These are phyloP conservation scores for Pistacia vera DNA, from an alignment of 345 rosid species.

Conservation along the genomic window DNA sequence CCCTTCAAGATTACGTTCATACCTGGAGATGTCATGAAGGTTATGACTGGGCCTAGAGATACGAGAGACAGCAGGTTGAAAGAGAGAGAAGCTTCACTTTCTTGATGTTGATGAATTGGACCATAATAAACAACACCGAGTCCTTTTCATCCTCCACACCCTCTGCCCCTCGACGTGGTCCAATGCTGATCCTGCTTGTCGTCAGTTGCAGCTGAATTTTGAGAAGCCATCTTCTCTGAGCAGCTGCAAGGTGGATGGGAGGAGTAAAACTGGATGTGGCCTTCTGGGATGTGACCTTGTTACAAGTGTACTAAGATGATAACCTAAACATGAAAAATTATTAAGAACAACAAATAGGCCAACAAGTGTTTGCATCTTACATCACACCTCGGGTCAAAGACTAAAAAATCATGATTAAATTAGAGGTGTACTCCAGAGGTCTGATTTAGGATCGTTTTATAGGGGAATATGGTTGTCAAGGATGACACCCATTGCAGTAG, in stretches of 20 bases:
- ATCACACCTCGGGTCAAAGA: neutral
- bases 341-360: neutral
- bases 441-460: neutral
- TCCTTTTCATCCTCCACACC: conserved; percentile 48
- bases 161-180: conserved; percentile 48
- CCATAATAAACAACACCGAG: conserved; percentile 66
- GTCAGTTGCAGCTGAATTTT: conserved; percentile 48
- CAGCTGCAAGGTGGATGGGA: conserved; percentile 20
- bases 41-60: conserved; percentile 85
- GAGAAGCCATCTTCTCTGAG: conserved; percentile 61
- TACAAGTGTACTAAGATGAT: conserved; percentile 31
- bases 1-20: conserved; percentile 86
- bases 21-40: conserved; percentile 89
- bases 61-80: conserved; percentile 95
- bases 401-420: neutral
- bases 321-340: conserved; percentile 38
- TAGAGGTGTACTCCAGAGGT: neutral
- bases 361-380: neutral
- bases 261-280: conserved; percentile 30
- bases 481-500: neutral
- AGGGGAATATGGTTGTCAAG: neutral
- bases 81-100: conserved; percentile 93
- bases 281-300: conserved; percentile 34
- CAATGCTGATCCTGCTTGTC: conserved; percentile 77
- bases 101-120: conserved; percentile 80